These are phyloP conservation scores for Nepenthes gracilis DNA, from an alignment of 148 eudicot genomes.

Conservation along the genomic window DNA sequence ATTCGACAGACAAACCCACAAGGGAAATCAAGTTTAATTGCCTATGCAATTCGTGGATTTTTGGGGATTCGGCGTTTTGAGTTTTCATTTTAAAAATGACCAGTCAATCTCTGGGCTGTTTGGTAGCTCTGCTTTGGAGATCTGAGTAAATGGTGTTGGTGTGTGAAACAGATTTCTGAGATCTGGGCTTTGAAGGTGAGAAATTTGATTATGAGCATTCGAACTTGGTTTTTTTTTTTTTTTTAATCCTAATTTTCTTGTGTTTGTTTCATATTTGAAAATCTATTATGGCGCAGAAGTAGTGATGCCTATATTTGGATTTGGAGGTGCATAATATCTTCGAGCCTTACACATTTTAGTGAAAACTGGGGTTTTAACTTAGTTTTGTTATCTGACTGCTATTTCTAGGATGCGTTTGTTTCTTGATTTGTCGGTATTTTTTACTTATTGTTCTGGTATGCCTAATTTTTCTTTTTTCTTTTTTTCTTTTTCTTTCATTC, in stretches of 20 bases:
- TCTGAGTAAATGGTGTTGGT: conserved; percentile 16
- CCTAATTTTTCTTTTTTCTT: too few relatives aligned
- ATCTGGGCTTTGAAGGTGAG: conserved; percentile 25
- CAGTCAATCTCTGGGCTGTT: conserved; percentile 10
- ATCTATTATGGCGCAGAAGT: neutral
- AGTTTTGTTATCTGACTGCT: too few relatives aligned
- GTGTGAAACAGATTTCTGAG: conserved; percentile 14
- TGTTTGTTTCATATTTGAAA: neutral
- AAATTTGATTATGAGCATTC: conserved; percentile 6
- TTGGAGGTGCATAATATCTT: neutral
- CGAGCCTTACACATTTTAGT: too few relatives aligned
- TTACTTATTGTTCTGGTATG: too few relatives aligned
- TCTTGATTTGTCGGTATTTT: too few relatives aligned
- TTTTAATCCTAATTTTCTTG: conserved; percentile 1
- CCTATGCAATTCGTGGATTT: conserved; percentile 1
- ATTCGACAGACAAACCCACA: neutral
- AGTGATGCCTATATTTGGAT: neutral
- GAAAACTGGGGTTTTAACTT: too few relatives aligned
- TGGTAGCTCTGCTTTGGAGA: conserved; percentile 14
- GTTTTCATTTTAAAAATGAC: conserved; percentile 1
- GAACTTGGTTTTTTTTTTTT: neutral
- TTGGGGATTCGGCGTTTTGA: neutral
- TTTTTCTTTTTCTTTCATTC: neutral
- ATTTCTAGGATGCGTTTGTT: too few relatives aligned
- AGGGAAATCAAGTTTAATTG: neutral